Conservation (phyloP, 768 basidiomycete species). For the Lactarius quietus region DNA sequence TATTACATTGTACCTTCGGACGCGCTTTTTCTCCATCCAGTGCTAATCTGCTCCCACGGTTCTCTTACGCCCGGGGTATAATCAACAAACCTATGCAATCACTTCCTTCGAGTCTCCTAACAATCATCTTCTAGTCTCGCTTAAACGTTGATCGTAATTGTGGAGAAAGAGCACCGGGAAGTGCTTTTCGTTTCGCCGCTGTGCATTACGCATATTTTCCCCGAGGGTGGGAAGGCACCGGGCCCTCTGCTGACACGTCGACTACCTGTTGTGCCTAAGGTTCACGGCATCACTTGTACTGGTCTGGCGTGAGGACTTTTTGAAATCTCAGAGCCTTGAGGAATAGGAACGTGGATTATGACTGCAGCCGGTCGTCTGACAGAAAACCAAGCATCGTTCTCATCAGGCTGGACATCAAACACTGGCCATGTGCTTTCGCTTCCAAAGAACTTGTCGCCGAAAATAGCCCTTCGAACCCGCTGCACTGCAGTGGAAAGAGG, state of each 20-base stretch:
- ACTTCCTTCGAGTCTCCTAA: background rate
- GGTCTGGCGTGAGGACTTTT: background rate
- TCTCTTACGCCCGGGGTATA: background rate
- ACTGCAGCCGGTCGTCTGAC: background rate
- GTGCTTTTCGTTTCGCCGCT: background rate
- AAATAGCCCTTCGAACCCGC: background rate
- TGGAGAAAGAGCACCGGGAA: background rate
- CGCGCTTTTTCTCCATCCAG: slow-evolving; percentile 12
- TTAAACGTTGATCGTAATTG: background rate
- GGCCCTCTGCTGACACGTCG: background rate
- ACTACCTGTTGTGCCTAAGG: background rate
- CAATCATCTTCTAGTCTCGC: background rate
- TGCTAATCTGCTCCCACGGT: background rate
- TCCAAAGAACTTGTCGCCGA: background rate
- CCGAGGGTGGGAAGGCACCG: background rate
- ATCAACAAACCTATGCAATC: background rate
- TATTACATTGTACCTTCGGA: no score
- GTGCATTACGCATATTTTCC: background rate
- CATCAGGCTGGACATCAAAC: background rate
- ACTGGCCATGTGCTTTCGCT: background rate
- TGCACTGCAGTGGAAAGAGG: background rate
- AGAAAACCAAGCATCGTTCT: background rate
- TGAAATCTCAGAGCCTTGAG: background rate
- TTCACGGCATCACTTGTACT: background rate
- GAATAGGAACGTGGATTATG: background rate